Evolutionary conservation across 768 basidiomycete genomes (phyloP).

Genomic region (Gymnopilus dilepis): DNA sequence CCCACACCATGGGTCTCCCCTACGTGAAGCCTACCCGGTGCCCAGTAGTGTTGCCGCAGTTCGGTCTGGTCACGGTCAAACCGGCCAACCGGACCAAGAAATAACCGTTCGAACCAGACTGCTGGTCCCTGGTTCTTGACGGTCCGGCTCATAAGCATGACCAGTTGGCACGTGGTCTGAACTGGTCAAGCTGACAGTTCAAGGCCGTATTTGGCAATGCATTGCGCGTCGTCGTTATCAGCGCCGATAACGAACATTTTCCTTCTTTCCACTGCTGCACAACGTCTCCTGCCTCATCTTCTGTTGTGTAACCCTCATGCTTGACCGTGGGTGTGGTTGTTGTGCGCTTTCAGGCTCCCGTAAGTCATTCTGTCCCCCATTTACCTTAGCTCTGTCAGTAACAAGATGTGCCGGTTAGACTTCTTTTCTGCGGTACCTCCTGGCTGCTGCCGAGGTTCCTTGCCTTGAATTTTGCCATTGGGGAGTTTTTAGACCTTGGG

Average conservation of each 20-base stretch:
- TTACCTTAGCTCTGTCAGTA: background rate
- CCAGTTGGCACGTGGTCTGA: background rate
- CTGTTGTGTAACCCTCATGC: background rate
- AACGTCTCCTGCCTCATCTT: background rate
- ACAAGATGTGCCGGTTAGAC: background rate
- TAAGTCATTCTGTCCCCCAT: background rate
- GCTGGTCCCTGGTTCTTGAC: background rate
- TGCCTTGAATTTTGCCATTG: background rate
- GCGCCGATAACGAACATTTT: background rate
- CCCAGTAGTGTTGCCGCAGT: conserved; percentile 15
- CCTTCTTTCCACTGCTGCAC: background rate
- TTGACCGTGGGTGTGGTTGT: background rate
- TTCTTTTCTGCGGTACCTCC: background rate
- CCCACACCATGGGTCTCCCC: no score
- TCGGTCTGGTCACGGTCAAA: conserved; percentile 3
- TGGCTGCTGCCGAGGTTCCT: background rate
- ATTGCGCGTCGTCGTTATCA: background rate
- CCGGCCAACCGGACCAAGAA: conserved; percentile 3
- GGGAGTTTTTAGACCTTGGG: background rate
- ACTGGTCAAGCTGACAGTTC: conserved; percentile 3
- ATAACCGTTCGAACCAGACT: conserved; percentile 4
- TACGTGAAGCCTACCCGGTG: no score
- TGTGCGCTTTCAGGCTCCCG: background rate
- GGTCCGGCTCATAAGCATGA: background rate
- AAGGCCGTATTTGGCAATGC: conserved; percentile 1